A percentile compares a stretch with the other conserved stretches of the same genome.
These are phyloP conservation scores for Lasiodiplodia sp. DNA, from an alignment of 2,329 filamentous ascomycete species.

Conservation along the genomic window DNA sequence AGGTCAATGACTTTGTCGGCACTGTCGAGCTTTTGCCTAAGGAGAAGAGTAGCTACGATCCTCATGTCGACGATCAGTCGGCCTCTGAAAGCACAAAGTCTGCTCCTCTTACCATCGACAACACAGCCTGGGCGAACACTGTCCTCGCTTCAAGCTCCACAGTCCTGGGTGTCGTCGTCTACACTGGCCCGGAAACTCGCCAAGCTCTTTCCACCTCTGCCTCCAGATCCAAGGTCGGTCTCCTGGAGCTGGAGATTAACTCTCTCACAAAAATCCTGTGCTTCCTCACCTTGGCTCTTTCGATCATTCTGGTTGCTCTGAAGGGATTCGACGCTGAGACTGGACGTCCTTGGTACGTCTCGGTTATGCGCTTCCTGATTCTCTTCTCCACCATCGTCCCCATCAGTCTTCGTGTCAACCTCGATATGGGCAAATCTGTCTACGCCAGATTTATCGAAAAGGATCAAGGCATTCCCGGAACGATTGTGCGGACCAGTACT, in stretches of 20 bases:
- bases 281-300: slow-evolving; percentile 83
- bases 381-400: slow-evolving; percentile 99
- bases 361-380: slow-evolving; percentile 97
- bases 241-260: slow-evolving; percentile 96
- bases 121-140: slow-evolving; percentile 98
- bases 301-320: slow-evolving; percentile 85
- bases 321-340: slow-evolving; percentile 77
- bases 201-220: slow-evolving; percentile 92
- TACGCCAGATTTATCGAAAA: slow-evolving; percentile 96
- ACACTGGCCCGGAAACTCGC: slow-evolving; percentile 92
- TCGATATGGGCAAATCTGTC: slow-evolving; percentile 96
- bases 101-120: slow-evolving; percentile 86
- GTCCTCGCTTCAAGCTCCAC: slow-evolving; percentile 92
- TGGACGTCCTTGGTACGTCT: slow-evolving; percentile 85
- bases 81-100: slow-evolving; percentile 57
- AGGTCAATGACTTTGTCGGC: slow-evolving; percentile 94
- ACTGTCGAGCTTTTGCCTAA: slow-evolving; percentile 77
- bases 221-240: slow-evolving; percentile 90
- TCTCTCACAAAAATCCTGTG: slow-evolving; percentile 96
- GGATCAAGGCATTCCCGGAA: slow-evolving; percentile 87
- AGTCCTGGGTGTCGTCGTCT: slow-evolving; percentile 88
- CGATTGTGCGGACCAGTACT: slow-evolving; percentile 93
- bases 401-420: slow-evolving; percentile 93
- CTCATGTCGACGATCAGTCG: slow-evolving; percentile 39
- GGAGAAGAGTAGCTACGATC: slow-evolving; percentile 56